Evolutionary conservation across 1,139 yeast species (phyloP).

Genomic region (Geotrichum histeridarum): DNA sequence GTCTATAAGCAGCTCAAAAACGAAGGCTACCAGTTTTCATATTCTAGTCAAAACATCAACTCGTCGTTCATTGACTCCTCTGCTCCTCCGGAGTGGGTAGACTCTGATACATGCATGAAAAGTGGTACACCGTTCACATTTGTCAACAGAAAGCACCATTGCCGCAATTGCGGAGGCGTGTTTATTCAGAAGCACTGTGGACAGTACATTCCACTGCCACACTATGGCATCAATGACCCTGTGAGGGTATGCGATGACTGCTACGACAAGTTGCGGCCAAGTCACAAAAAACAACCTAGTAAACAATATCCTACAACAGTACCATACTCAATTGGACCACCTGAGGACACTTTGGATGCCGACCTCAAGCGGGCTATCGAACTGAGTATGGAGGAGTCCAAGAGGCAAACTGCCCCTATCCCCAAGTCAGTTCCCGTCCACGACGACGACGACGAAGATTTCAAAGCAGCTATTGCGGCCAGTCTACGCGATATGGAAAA

Average conservation of each 20-base stretch:
- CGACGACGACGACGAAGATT: slow-evolving; percentile 63
- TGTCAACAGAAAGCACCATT: slow-evolving; percentile 89
- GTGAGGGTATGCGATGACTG: slow-evolving; percentile 95
- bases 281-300: not conserved
- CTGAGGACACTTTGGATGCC: slow-evolving; percentile 58
- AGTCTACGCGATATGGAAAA: slow-evolving; percentile 67
- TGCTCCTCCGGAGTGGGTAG: slow-evolving; percentile 98
- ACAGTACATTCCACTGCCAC: slow-evolving; percentile 64
- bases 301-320: slow-evolving; percentile 3
- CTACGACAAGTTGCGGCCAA: slow-evolving; percentile 46
- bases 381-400: slow-evolving; percentile 61
- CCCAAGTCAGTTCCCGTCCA: slow-evolving; percentile 24
- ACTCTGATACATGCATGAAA: slow-evolving; percentile 91
- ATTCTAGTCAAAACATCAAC: slow-evolving; percentile 31
- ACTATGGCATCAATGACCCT: slow-evolving; percentile 78
- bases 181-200: slow-evolving; percentile 80
- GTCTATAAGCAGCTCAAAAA: slow-evolving; percentile 55
- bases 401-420: slow-evolving; percentile 17
- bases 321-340: slow-evolving; percentile 1
- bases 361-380: slow-evolving; percentile 75
- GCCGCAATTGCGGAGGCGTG: slow-evolving; percentile 96
- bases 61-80: slow-evolving; percentile 74
- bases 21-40: slow-evolving; percentile 65
- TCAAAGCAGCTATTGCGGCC: slow-evolving; percentile 89
- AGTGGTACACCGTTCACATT: slow-evolving; percentile 78